Conservation (phyloP, 495 filamentous ascomycete genomes). For the Podospora bellae-mahoneyi region DNA sequence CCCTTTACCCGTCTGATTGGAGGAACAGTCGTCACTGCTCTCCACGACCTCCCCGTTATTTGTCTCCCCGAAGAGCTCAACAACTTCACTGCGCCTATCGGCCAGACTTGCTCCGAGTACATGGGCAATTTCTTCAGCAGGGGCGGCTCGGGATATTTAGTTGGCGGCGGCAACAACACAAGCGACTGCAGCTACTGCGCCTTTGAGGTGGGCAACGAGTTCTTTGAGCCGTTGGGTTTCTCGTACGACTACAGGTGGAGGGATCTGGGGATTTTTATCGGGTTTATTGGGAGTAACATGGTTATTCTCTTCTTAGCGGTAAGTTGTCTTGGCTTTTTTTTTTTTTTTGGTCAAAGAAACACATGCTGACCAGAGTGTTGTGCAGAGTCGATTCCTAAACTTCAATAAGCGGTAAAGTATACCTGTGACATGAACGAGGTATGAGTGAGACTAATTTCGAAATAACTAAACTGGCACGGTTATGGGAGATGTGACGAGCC, state of each 20-base stretch:
- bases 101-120: conserved; percentile 66
- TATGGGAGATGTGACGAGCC: no score
- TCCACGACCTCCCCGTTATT: conserved; percentile 60
- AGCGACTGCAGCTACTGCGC: conserved; percentile 72
- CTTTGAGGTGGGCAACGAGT: conserved; percentile 72
- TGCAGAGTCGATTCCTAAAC: conserved; percentile 59
- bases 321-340: conserved; percentile 33
- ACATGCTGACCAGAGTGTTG: conserved; percentile 21
- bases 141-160: conserved; percentile 66
- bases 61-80: conserved; percentile 59
- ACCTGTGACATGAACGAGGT: not conserved
- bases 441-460: no score
- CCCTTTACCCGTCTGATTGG: conserved; percentile 81
- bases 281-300: conserved; percentile 72
- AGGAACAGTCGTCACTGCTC: conserved; percentile 72
- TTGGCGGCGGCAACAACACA: conserved; percentile 51
- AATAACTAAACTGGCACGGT: no score
- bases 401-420: conserved; percentile 56
- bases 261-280: conserved; percentile 71
- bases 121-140: conserved; percentile 64
- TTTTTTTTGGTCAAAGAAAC: not conserved
- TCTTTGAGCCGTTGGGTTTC: conserved; percentile 63
- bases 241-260: conserved; percentile 67
- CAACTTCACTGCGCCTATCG: conserved; percentile 56
- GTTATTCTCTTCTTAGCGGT: conserved; percentile 69